phyloP scores from a whole-genome alignment of 2,329 filamentous ascomycete species.

The Pezicula radicicola region DNA sequence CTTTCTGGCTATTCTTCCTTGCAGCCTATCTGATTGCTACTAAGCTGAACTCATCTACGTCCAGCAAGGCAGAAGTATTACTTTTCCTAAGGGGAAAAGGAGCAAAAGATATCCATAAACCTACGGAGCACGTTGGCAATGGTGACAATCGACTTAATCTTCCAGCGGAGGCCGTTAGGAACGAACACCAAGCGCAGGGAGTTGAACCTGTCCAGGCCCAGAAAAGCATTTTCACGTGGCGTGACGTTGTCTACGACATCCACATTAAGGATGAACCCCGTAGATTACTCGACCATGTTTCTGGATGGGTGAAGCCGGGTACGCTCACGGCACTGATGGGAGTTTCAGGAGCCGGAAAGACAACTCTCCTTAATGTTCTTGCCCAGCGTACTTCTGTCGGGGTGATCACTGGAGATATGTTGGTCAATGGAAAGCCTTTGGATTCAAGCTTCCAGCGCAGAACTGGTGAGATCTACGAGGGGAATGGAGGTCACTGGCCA shows the following conservation, averaged over 20 bases:
- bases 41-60: slow-evolving; percentile 62
- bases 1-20: slow-evolving; percentile 61
- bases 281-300: slow-evolving; percentile 66
- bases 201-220: slow-evolving; percentile 21
- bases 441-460: slow-evolving; percentile 77
- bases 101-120: no score
- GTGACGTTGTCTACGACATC: slow-evolving; percentile 66
- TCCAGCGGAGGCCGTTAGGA: slow-evolving; percentile 21
- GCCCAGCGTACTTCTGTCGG: slow-evolving; percentile 83
- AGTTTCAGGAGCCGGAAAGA: slow-evolving; percentile 79
- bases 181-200: slow-evolving; percentile 22
- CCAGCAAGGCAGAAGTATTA: slow-evolving; percentile 73
- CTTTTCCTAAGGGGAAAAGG: slow-evolving; percentile 53
- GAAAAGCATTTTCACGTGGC: slow-evolving; percentile 29
- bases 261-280: slow-evolving; percentile 63
- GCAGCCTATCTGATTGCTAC: slow-evolving; percentile 59
- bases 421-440: slow-evolving; percentile 22
- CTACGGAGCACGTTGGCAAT: no score
- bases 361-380: slow-evolving; percentile 78
- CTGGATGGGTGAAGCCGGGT: slow-evolving; percentile 72
- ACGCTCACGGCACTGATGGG: slow-evolving; percentile 65
- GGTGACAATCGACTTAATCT: no score
- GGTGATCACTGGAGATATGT: slow-evolving; percentile 82
- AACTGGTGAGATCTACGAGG: no score
- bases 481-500: no score